These are phyloP conservation scores for Strigomonas culicis DNA, from an alignment of 208 protist genomes.

Conservation along the genomic window DNA sequence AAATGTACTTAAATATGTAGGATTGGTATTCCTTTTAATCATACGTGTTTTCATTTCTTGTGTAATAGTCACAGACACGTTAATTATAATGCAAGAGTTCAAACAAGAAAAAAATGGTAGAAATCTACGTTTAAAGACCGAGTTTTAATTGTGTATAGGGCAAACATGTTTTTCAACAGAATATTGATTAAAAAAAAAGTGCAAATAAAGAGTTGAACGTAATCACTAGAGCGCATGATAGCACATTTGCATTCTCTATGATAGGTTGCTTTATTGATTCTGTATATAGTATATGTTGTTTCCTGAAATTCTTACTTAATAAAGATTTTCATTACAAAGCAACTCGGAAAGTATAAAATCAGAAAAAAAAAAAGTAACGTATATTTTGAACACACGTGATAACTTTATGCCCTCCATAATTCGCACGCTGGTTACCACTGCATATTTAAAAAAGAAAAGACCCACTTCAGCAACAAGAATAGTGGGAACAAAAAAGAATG, in stretches of 20 bases:
- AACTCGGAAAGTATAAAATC: background rate
- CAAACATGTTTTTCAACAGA: too few species aligned
- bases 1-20: background rate
- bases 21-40: too few species aligned
- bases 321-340: too few species aligned
- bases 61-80: background rate
- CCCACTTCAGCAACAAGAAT: background rate
- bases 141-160: too few species aligned
- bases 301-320: slow-evolving; percentile 6
- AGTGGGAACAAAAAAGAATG: background rate
- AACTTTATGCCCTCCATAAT: slow-evolving; percentile 5
- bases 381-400: slow-evolving; percentile 16
- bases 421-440: too few species aligned
- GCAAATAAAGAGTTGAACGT: too few species aligned
- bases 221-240: too few species aligned
- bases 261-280: background rate
- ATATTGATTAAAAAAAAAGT: background rate
- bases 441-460: slow-evolving; percentile 10
- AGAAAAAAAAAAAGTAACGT: slow-evolving; percentile 10
- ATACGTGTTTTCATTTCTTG: slow-evolving; percentile 28
- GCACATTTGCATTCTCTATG: too few species aligned
- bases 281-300: slow-evolving; percentile 1
- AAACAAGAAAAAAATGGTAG: slow-evolving; percentile 8
- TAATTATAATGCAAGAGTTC: background rate
- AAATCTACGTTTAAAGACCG: too few species aligned